Percentiles rank a stretch among this genome's conserved stretches.
These are phyloP conservation scores for Tephrocybe sp. DNA, from an alignment of 768 basidiomycete genomes.

Conservation along the genomic window DNA sequence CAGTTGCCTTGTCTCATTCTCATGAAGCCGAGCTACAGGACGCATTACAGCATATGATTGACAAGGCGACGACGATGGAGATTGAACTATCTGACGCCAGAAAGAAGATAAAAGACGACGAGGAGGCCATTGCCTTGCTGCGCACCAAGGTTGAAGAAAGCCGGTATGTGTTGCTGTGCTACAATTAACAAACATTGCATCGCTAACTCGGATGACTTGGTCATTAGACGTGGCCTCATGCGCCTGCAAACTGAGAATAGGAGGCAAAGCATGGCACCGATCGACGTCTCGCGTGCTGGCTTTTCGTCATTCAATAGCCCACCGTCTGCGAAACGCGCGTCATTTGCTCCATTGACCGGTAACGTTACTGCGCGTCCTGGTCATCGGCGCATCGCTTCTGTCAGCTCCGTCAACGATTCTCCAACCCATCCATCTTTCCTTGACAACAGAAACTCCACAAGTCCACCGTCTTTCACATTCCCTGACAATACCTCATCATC, in stretches of 20 bases:
- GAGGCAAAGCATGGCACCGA: slow-evolving; percentile 51
- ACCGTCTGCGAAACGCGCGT: slow-evolving; percentile 28
- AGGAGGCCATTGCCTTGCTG: slow-evolving; percentile 71
- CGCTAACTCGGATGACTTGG: slow-evolving; percentile 4
- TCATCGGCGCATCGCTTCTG: slow-evolving; percentile 73
- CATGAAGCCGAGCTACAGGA: slow-evolving; percentile 63
- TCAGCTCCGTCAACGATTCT: slow-evolving; percentile 73
- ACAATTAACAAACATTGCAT: neutral
- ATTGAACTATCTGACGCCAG: slow-evolving; percentile 50
- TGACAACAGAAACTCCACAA: slow-evolving; percentile 28
- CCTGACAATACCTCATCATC: slow-evolving; percentile 26
- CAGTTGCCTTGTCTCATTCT: slow-evolving; percentile 46
- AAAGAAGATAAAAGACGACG: slow-evolving; percentile 63
- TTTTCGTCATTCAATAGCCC: slow-evolving; percentile 37
- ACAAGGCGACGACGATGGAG: slow-evolving; percentile 58
- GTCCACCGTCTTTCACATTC: slow-evolving; percentile 29
- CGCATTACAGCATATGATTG: slow-evolving; percentile 60
- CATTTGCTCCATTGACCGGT: slow-evolving; percentile 57
- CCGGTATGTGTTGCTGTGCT: slow-evolving; percentile 44
- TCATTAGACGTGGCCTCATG: slow-evolving; percentile 76
- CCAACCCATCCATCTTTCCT: slow-evolving; percentile 31
- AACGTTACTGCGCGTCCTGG: slow-evolving; percentile 40
- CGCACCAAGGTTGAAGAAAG: slow-evolving; percentile 87
- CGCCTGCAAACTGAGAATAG: slow-evolving; percentile 77
- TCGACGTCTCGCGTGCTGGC: slow-evolving; percentile 56